A percentile compares a stretch with the other conserved stretches of the same genome.
phyloP scores from a whole-genome alignment of 345 rosid species.

The Euphorbia tirucalli region DNA sequence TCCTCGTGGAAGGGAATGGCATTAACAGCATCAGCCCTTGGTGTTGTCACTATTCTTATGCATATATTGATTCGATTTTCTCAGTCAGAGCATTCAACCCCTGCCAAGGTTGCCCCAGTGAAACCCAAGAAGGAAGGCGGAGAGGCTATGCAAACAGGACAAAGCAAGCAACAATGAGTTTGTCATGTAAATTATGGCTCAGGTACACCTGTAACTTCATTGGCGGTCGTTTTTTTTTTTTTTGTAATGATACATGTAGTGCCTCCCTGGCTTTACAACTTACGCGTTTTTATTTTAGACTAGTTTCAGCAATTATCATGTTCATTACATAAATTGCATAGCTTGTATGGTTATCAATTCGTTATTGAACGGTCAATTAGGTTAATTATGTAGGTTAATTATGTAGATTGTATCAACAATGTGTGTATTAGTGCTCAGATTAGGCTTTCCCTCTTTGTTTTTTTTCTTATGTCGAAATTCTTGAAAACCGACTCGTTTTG shows the following conservation, averaged over 20 bases:
- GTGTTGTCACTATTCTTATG: constrained; percentile 24
- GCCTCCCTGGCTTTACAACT: neutral
- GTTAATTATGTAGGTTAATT: constrained; percentile 17
- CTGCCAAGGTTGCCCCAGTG: constrained; percentile 49
- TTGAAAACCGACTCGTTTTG: neutral
- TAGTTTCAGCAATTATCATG: constrained; percentile 7
- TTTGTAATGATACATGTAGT: constrained; percentile 6
- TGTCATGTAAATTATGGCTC: constrained; percentile 12
- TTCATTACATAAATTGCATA: neutral
- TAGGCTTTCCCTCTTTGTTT: neutral
- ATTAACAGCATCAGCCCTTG: constrained; percentile 10
- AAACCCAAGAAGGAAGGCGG: constrained; percentile 42
- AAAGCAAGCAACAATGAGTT: constrained; percentile 38
- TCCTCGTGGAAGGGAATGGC: constrained; percentile 28
- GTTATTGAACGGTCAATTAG: constrained; percentile 19
- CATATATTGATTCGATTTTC: constrained; percentile 31
- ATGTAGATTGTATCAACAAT: constrained; percentile 29
- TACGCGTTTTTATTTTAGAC: constrained; percentile 5
- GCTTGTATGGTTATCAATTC: constrained; percentile 27
- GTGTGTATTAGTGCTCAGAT: constrained; percentile 19
- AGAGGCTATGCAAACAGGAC: constrained; percentile 27
- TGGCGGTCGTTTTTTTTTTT: neutral
- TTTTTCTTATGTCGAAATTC: neutral
- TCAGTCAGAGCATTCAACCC: constrained; percentile 34
- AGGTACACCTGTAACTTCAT: neutral